These are phyloP conservation scores for Blastobotrys aristatus DNA, from an alignment of 1,139 yeast genomes.

Conservation along the genomic window DNA sequence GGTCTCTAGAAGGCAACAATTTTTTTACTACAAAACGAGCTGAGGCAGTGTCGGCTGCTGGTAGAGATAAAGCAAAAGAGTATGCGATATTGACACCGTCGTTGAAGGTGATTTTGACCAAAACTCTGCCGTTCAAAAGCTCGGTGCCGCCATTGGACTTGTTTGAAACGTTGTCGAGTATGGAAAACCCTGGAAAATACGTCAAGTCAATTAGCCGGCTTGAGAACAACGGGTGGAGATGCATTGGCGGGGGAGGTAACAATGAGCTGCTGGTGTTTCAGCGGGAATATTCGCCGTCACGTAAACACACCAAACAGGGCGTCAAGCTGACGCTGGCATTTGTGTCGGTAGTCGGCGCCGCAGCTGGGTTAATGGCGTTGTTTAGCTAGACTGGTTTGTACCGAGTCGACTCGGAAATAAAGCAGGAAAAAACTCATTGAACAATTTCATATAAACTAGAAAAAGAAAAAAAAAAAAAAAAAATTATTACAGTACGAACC, in stretches of 20 bases:
- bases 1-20: constrained; percentile 42
- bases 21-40: constrained; percentile 46
- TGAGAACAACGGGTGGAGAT: constrained; percentile 42
- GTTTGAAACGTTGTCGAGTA: constrained; percentile 41
- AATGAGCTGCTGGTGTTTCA: constrained; percentile 39
- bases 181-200: constrained; percentile 36
- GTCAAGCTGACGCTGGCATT: constrained; percentile 16
- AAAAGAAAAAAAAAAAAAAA: not conserved
- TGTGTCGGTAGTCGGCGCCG: constrained; percentile 13
- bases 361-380: constrained; percentile 9
- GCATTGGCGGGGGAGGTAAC: constrained; percentile 42
- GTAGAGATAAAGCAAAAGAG: constrained; percentile 28
- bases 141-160: constrained; percentile 40
- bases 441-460: too few species aligned
- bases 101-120: constrained; percentile 37
- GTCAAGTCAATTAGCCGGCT: constrained; percentile 36
- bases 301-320: constrained; percentile 17
- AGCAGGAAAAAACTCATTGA: too few species aligned
- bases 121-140: constrained; percentile 41
- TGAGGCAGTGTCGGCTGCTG: constrained; percentile 9
- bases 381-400: not conserved
- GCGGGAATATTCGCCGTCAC: constrained; percentile 23
- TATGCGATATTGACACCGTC: constrained; percentile 46
- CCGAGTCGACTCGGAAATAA: too few species aligned
- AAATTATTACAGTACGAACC: constrained; percentile 20